Evolutionary conservation across 768 basidiomycete genomes (phyloP).

Genomic region (Arthromyces matolae): DNA sequence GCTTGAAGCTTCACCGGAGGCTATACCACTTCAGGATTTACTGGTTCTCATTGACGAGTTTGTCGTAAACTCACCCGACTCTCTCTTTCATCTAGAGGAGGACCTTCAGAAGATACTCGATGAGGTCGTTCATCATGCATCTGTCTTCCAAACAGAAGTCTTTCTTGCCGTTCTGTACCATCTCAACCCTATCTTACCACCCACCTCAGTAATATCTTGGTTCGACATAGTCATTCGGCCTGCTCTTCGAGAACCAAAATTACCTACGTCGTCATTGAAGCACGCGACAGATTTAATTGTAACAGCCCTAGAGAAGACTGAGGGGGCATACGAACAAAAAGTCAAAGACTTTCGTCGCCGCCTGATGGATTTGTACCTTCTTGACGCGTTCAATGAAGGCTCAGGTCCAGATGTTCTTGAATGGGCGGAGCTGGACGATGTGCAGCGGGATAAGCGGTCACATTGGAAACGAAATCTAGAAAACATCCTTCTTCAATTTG

Average conservation of each 20-base stretch:
- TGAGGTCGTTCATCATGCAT: constrained; percentile 61
- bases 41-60: constrained; percentile 52
- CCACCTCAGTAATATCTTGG: constrained; percentile 75
- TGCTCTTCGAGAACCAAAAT: constrained; percentile 69
- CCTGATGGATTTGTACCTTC: constrained; percentile 70
- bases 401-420: constrained; percentile 73
- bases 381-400: constrained; percentile 73
- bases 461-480: constrained; percentile 80
- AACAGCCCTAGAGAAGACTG: constrained; percentile 51
- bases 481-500: constrained; percentile 66
- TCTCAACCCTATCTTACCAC: constrained; percentile 56
- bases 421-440: constrained; percentile 63
- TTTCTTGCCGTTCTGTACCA: constrained; percentile 66
- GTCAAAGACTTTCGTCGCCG: constrained; percentile 63
- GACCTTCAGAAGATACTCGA: constrained; percentile 62
- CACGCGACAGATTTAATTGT: constrained; percentile 74
- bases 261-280: constrained; percentile 53
- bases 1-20: constrained; percentile 52
- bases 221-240: constrained; percentile 78
- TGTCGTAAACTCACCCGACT: constrained; percentile 45
- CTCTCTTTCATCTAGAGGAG: constrained; percentile 54
- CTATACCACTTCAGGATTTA: constrained; percentile 45
- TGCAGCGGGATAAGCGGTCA: constrained; percentile 53
- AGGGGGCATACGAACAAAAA: constrained; percentile 41
- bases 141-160: constrained; percentile 56